Evolutionary conservation across 148 eudicot genomes (phyloP), one percentile per base, ranked within the genome.

Genomic region (Silene uniflora): DNA sequence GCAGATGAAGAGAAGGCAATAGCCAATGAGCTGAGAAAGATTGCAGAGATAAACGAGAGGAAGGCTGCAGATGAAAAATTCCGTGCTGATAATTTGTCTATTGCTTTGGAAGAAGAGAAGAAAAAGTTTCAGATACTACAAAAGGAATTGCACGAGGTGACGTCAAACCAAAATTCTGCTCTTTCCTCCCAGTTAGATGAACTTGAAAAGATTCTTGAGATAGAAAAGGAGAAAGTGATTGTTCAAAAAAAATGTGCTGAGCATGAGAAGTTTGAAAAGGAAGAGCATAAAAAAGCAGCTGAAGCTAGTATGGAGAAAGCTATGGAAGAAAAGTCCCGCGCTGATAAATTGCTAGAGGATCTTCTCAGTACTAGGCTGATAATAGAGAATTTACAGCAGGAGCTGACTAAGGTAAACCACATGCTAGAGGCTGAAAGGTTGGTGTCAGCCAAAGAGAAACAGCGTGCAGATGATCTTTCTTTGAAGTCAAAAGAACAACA

Each of bases 201-300:
- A 75, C 72, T 78, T 62, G 21, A 69, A 46, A 75, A 46, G 68
- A 79, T 64, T 24, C 81, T 81, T 69, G 87, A 73, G 71, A 71
- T 74, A 56, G 85, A 83, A 49, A 83, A 73, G 66, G 73, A 69
- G 59, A 79, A 63, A 69, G 60, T 64, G 46, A 72, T 19, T 16
- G 35, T 12, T n/a, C 80, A 79, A 75, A 69, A 58, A 46, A 68
- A 70, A 23, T 65, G 77, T n/a, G 75, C 79, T 44, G 79, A 76
- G 62, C n/a, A 8, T 67, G 81, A 78, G 73, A 73, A 55, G 75
- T 76, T 49, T 24, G 78, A 78, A 81, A 77, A 71, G 32, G 78
- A 80, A 80, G 86, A 80, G 66, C 83, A 52, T 47, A 81, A 67
- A 46, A 83, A 84, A 77, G 76, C 70, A 80, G 82, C 79, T 21